These are phyloP conservation scores for Myriosclerotinia duriaeana DNA, from an alignment of 2,329 filamentous ascomycete genomes.

Conservation along the genomic window DNA sequence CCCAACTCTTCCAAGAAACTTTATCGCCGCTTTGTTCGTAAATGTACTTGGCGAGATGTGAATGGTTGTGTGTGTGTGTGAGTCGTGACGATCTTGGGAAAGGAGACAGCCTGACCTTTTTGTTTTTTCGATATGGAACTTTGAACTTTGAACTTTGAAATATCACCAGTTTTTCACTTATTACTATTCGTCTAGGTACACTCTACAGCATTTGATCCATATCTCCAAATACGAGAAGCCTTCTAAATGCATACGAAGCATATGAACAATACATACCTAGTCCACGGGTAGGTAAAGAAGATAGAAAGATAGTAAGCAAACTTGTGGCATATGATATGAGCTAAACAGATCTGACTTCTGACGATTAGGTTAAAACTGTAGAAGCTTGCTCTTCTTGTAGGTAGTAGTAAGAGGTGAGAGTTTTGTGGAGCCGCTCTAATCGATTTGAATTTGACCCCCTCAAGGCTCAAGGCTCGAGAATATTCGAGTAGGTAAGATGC, in stretches of 20 bases:
- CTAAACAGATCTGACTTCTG: too few species aligned
- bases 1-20: background rate
- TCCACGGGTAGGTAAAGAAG: background rate
- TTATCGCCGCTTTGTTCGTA: conserved; percentile 9
- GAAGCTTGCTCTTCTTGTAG: too few species aligned
- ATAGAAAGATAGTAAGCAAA: background rate
- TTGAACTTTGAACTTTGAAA: background rate
- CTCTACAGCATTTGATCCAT: background rate
- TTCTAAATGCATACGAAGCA: background rate
- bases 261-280: background rate
- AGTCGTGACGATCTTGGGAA: background rate
- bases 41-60: background rate
- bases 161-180: background rate
- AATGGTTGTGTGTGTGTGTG: background rate
- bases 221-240: background rate
- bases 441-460: too few species aligned
- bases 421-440: background rate
- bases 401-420: too few species aligned
- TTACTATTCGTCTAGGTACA: background rate
- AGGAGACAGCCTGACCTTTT: background rate
- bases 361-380: too few species aligned
- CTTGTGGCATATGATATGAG: background rate
- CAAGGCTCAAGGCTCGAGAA: background rate
- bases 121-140: too few species aligned
- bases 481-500: background rate